Percentiles rank a stretch among this genome's conserved stretches.
These are phyloP conservation scores for Aegilops sharonensis DNA, from an alignment of 176 grass and related monocot species.

Conservation along the genomic window DNA sequence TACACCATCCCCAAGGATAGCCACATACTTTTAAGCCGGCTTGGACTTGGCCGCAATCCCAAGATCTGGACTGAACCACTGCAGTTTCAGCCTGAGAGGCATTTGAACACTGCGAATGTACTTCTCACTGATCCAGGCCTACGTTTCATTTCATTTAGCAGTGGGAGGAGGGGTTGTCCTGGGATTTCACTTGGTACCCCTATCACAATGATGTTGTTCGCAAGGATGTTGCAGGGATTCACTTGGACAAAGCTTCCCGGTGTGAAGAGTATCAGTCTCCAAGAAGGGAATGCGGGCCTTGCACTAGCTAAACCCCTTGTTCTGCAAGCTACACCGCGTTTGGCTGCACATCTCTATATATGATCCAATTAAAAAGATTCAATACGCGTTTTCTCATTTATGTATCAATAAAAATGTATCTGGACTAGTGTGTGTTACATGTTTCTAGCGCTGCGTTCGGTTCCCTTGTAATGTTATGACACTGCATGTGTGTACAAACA, in stretches of 20 bases:
- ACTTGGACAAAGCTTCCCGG: slow-evolving; percentile 1
- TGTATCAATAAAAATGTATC: background rate
- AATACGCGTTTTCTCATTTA: background rate
- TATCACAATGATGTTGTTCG: slow-evolving; percentile 30
- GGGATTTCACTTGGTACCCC: background rate
- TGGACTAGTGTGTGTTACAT: too few species aligned
- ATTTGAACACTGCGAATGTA: background rate
- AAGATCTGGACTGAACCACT: background rate
- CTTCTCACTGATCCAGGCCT: slow-evolving; percentile 32
- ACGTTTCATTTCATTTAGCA: slow-evolving; percentile 38
- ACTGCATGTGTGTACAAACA: too few species aligned
- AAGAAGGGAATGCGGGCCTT: slow-evolving; percentile 16
- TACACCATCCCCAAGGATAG: background rate
- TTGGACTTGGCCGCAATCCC: background rate
- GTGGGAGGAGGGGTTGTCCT: slow-evolving; percentile 31
- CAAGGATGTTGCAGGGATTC: slow-evolving; percentile 47
- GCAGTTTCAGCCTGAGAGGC: background rate
- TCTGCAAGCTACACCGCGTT: background rate
- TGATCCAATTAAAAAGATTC: background rate
- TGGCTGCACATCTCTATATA: background rate
- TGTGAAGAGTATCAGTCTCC: background rate
- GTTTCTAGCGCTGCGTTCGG: too few species aligned
- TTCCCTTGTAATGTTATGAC: too few species aligned
- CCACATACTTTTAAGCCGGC: background rate
- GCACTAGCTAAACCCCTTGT: background rate